These are phyloP conservation scores for Cystobasidium pallidum DNA, from an alignment of 1,284 basidiomycete species.

Conservation along the genomic window DNA sequence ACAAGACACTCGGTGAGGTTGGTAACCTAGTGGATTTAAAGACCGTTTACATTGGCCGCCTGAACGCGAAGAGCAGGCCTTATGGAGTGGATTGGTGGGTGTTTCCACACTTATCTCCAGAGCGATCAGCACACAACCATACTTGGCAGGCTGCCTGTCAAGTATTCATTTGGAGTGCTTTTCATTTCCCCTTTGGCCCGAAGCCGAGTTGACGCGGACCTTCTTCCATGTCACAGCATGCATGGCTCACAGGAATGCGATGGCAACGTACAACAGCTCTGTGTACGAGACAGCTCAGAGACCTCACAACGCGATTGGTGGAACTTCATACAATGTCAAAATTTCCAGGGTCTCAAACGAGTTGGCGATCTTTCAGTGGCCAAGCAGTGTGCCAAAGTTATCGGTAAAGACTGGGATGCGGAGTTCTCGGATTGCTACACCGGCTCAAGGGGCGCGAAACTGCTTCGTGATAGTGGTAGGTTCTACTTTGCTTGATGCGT, in stretches of 20 bases:
- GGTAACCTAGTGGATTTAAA: constrained; percentile 42
- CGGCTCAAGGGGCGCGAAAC: constrained; percentile 44
- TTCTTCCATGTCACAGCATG: constrained; percentile 39
- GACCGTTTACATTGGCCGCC: constrained; percentile 46
- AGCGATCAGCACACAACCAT: not conserved
- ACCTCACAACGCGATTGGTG: constrained; percentile 46
- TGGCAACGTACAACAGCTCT: constrained; percentile 52
- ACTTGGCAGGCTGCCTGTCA: not conserved
- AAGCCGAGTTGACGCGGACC: not conserved
- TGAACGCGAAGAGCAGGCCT: constrained; percentile 15
- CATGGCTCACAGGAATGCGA: constrained; percentile 49
- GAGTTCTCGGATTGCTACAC: constrained; percentile 48
- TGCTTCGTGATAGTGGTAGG: constrained; percentile 46
- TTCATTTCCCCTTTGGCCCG: not conserved
- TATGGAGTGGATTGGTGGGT: constrained; percentile 15
- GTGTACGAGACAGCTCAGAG: constrained; percentile 38
- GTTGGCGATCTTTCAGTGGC: constrained; percentile 49
- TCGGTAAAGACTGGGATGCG: constrained; percentile 47
- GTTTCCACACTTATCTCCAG: not conserved
- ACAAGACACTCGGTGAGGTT: constrained; percentile 44
- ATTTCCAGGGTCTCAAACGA: constrained; percentile 41
- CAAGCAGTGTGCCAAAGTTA: constrained; percentile 48
- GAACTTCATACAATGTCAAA: constrained; percentile 47
- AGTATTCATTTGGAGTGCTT: not conserved
- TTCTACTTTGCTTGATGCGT: not conserved